Conservation (phyloP, 495 filamentous ascomycete genomes). For the Podospora fimiseda region DNA sequence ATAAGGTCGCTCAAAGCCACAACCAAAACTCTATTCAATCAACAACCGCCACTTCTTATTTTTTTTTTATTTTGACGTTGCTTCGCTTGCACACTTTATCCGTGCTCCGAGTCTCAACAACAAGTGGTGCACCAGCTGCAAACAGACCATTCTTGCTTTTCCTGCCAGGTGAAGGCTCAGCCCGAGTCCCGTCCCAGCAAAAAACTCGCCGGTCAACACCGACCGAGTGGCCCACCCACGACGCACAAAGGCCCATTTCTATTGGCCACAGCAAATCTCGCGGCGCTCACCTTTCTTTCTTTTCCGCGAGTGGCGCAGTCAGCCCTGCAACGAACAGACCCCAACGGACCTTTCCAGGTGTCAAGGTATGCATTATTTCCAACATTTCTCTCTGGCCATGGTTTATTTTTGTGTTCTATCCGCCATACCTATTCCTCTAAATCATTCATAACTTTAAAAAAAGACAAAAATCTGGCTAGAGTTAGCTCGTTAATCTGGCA, state of each 20-base stretch:
- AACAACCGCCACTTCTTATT: too few relatives aligned
- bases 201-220: slow-evolving; percentile 1
- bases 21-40: neutral
- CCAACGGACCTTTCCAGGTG: neutral
- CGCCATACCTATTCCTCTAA: too few relatives aligned
- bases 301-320: neutral
- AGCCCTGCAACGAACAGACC: neutral
- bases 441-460: too few relatives aligned
- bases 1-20: slow-evolving; percentile 18
- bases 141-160: neutral
- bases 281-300: neutral
- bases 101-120: neutral
- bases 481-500: too few relatives aligned
- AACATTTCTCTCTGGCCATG: too few relatives aligned
- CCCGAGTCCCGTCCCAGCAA: neutral
- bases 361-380: neutral
- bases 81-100: neutral
- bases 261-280: neutral
- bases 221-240: neutral
- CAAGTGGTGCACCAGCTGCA: neutral
- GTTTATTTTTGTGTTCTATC: too few relatives aligned
- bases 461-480: too few relatives aligned
- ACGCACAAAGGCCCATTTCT: neutral
- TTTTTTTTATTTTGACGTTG: neutral
- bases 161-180: neutral